Percentiles rank a stretch among this genome's conserved stretches.
Conservation (phyloP, 768 basidiomycete species). For the Cantharellus cinnabarinus region DNA sequence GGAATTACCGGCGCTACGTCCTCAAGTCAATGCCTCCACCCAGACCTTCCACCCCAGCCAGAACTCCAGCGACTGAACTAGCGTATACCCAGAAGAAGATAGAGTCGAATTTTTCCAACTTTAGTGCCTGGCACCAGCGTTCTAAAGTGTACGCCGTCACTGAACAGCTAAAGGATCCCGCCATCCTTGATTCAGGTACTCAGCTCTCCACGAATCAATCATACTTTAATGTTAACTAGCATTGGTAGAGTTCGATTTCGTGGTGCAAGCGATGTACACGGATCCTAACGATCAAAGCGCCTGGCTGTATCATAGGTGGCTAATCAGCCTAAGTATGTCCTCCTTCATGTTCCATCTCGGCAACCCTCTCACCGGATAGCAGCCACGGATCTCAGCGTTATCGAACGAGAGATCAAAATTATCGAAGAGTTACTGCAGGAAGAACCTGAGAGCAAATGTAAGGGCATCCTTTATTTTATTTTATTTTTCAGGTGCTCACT, state of each 20-base stretch:
- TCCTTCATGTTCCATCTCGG: not conserved
- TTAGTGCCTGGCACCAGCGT: slow-evolving; percentile 97
- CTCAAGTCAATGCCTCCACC: slow-evolving; percentile 45
- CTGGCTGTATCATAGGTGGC: slow-evolving; percentile 98
- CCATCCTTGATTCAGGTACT: not conserved
- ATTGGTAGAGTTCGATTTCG: slow-evolving; percentile 70
- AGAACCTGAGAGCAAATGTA: slow-evolving; percentile 88
- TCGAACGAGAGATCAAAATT: slow-evolving; percentile 54
- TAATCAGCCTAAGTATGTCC: slow-evolving; percentile 53
- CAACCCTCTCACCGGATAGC: not conserved
- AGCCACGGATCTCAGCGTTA: slow-evolving; percentile 38
- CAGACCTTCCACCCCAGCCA: slow-evolving; percentile 10
- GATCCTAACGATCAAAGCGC: slow-evolving; percentile 92
- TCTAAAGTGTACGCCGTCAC: slow-evolving; percentile 45
- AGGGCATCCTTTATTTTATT: slow-evolving; percentile 10
- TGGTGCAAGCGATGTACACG: slow-evolving; percentile 87
- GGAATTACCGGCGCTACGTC: slow-evolving; percentile 84
- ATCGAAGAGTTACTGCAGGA: slow-evolving; percentile 73
- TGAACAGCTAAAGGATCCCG: not conserved
- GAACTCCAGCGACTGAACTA: slow-evolving; percentile 43
- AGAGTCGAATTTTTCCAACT: slow-evolving; percentile 86
- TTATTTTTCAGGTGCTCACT: not conserved
- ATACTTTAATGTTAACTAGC: not conserved
- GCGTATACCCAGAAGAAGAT: slow-evolving; percentile 81
- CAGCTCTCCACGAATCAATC: not conserved